phyloP scores from a whole-genome alignment of 2,329 filamentous ascomycete species.

The Calonectria hawksworthii region DNA sequence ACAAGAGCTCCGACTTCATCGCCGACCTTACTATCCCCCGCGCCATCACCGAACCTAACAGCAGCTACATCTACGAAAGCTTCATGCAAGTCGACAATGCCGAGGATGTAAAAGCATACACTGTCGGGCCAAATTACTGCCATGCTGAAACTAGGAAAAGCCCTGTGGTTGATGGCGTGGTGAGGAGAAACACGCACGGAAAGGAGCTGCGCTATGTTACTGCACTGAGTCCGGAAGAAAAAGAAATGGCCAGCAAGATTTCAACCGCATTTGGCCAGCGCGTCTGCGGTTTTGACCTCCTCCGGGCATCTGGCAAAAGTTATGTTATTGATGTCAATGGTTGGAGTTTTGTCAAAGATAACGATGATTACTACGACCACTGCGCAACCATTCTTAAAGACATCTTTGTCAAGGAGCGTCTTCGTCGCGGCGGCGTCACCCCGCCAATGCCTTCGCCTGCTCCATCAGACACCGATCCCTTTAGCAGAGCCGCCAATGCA shows the following conservation, averaged over 20 bases:
- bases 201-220: constrained; percentile 98
- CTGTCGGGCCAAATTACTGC: constrained; percentile 91
- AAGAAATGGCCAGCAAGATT: constrained; percentile 89
- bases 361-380: constrained; percentile 97
- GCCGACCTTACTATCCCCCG: constrained; percentile 81
- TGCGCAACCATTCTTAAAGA: constrained; percentile 88
- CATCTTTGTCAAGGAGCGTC: constrained; percentile 87
- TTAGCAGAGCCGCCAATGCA: constrained; percentile 49
- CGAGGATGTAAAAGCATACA: constrained; percentile 99
- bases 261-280: constrained; percentile 92
- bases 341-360: constrained; percentile 99
- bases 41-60: constrained; percentile 82
- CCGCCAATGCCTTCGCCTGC: constrained; percentile 66
- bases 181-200: constrained; percentile 95
- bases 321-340: constrained; percentile 99
- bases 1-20: constrained; percentile 98
- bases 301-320: constrained; percentile 89
- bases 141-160: constrained; percentile 98
- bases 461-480: constrained; percentile 59
- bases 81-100: constrained; percentile 97
- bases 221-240: constrained; percentile 83
- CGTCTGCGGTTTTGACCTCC: constrained; percentile 95
- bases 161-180: constrained; percentile 95
- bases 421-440: constrained; percentile 73
- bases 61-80: constrained; percentile 97